Evolutionary conservation across 1,139 yeast genomes (phyloP).

Genomic region (Kodamaea arcana): DNA sequence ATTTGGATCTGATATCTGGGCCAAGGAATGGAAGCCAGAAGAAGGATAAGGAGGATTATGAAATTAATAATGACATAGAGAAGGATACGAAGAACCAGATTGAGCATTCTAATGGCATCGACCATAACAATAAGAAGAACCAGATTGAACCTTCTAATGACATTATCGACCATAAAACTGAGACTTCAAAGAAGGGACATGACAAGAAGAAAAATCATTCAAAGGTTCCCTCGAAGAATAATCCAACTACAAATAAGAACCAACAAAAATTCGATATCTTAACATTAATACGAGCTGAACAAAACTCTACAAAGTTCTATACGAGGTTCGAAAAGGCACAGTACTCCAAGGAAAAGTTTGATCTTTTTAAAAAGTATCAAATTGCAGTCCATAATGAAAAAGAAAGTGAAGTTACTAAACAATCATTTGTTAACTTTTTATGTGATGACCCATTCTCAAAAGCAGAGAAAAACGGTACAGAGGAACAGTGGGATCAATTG

Average conservation of each 20-base stretch:
- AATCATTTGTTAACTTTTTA: slow-evolving; percentile 59
- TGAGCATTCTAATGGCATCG: too few species aligned
- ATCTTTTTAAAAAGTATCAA: slow-evolving; percentile 69
- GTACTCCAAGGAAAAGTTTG: slow-evolving; percentile 58
- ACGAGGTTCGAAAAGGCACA: slow-evolving; percentile 53
- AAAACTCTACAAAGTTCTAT: slow-evolving; percentile 32
- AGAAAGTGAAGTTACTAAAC: slow-evolving; percentile 39
- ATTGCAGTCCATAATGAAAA: slow-evolving; percentile 60
- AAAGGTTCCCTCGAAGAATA: background rate
- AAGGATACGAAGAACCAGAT: too few species aligned
- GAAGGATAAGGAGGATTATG: too few species aligned
- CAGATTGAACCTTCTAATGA: too few species aligned
- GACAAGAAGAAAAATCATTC: too few species aligned
- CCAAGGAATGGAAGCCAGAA: too few species aligned
- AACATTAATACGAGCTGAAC: slow-evolving; percentile 25
- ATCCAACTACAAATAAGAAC: slow-evolving; percentile 12
- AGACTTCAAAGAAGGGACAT: slow-evolving; percentile 5
- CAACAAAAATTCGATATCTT: slow-evolving; percentile 19
- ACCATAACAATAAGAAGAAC: too few species aligned
- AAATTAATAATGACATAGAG: too few species aligned
- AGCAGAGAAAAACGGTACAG: slow-evolving; percentile 22
- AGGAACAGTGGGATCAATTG: slow-evolving; percentile 26
- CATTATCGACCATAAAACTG: too few species aligned
- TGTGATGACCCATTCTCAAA: slow-evolving; percentile 61
- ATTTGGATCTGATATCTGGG: slow-evolving; percentile 6